Percentiles rank a stretch among this genome's conserved stretches.
These are phyloP conservation scores for Seiridium cupressi DNA, from an alignment of 2,329 filamentous ascomycete genomes.

Conservation along the genomic window DNA sequence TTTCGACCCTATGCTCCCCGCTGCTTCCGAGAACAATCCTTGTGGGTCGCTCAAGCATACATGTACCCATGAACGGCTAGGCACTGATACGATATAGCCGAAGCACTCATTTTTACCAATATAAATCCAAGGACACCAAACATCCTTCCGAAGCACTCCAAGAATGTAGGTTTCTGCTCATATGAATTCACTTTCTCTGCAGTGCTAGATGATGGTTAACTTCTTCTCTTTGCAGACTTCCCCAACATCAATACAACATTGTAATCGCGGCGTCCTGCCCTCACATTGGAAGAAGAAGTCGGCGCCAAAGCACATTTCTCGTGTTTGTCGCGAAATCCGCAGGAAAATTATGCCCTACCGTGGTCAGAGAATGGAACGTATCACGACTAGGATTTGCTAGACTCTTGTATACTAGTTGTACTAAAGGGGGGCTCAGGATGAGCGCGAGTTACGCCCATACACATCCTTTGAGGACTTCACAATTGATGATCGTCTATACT, in stretches of 20 bases:
- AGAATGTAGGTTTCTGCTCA: background rate
- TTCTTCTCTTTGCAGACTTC: background rate
- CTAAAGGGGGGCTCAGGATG: no score
- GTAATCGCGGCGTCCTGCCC: background rate
- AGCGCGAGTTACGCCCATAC: no score
- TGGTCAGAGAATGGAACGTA: no score
- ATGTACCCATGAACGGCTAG: background rate
- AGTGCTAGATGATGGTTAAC: background rate
- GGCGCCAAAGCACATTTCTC: no score
- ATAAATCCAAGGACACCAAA: background rate
- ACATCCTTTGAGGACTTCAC: no score
- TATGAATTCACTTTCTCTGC: background rate
- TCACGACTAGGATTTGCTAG: no score
- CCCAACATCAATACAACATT: background rate
- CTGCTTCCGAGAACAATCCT: background rate
- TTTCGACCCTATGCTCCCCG: background rate
- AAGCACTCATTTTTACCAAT: background rate
- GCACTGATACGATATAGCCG: background rate
- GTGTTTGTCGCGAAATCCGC: no score
- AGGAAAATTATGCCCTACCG: no score
- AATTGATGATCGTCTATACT: no score
- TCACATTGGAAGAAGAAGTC: no score
- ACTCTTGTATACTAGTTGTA: no score
- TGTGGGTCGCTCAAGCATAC: no score
- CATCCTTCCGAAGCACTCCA: background rate